Base-by-base conservation (phyloP, 495 filamentous ascomycete species). In the Annulohypoxylon stygium region DNA sequence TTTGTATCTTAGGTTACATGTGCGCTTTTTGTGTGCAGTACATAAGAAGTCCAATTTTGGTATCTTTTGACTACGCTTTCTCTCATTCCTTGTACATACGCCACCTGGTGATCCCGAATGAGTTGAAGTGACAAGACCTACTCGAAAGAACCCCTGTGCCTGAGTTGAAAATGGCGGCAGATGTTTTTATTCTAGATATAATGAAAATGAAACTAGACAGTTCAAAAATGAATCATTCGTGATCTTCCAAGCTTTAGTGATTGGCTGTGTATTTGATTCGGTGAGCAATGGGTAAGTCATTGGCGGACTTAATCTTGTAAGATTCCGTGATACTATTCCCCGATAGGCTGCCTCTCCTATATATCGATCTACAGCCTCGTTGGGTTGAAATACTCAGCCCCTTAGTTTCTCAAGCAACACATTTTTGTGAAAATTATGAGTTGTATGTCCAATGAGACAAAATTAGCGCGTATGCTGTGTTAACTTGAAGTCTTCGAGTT, bases 1-100 rank as follows among this genome's bases (percentile, higher is more conserved):
- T 59, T 63, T 75, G 72, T 75, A 75, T 75, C 59, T 75, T 75
- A 75, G 6, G 51, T 75, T 74, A 67, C 54, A 66, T 70, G 62
- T 67, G 62, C 71, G 45, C 71, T 54, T 65, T 64, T 30, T 30
- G 30, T 64, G 67, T 70, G 72, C 72, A 75, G 72, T 75, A 75
- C 72, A 67, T 75, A 75, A 50, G 60, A 64, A 51, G 43, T 47
- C 64, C 63, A 67, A 55, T 34, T 58, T 69, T 70, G 71, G 18
- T 39, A 66, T 58, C 4, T 53, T 53, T 61, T 59, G 11, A 18
- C 45, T 36, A 34, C 26, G 25, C 33, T 9, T 2, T 41, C 30
- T 7, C 12, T 26, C 18, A 50, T 26, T 18, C 25, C 3, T 65
- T 65, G 43, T 47, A 47, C 43, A 47, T 47, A 47, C 16, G 26